Base-by-base conservation (phyloP, 1,284 basidiomycete genomes). In the Boletellus deceptivus region DNA sequence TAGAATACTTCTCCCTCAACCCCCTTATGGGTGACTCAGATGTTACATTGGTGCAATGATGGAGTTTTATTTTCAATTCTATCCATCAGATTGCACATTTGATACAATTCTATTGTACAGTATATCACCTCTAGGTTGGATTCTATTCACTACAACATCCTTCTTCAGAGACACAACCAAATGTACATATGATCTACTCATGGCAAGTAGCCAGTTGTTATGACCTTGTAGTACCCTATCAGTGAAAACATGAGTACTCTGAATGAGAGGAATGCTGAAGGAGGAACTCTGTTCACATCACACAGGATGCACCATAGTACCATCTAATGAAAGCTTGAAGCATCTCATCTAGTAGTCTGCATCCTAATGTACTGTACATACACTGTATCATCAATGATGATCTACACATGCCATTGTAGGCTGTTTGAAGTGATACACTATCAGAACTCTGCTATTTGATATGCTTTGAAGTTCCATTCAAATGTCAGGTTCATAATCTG, bases 241-340 rank as follows among this genome's bases (percentile, higher is more conserved):
- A 72, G 72, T 16, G 71, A 65, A 10, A 58, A 56, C 54, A 62
- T 58, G 13, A 71, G 70, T 29, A 75, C 72, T 6, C 63, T 64
- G 29, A 40, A 33, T 6, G 58, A 63, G 3, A 70, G 72, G 42
- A 67, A 50, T 76, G 74, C 53, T 69, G 72, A 14, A 75, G 72
- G 73, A 62, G 73, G 25, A 72, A 75, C 58, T 65, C 73, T 24
- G 74, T 76, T 47, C 72, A 76, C 56, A 71, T 29, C 58, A 58
- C 24, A 50, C 58, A 13, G 69, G 69, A 42, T 69, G 72, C 1
- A 61, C 61, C 4, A 71, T 75, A 1, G 67, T 75, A 8, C 62
- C 68, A 6, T 74, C n/a, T 54, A 38, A 65, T 11, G 13, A 17
- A 16, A 33, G 6, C 18, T 29, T 18, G 0, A 7, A 22, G 13